phyloP scores from a whole-genome alignment of 768 basidiomycete species.

The Hypholoma sublateritium region DNA sequence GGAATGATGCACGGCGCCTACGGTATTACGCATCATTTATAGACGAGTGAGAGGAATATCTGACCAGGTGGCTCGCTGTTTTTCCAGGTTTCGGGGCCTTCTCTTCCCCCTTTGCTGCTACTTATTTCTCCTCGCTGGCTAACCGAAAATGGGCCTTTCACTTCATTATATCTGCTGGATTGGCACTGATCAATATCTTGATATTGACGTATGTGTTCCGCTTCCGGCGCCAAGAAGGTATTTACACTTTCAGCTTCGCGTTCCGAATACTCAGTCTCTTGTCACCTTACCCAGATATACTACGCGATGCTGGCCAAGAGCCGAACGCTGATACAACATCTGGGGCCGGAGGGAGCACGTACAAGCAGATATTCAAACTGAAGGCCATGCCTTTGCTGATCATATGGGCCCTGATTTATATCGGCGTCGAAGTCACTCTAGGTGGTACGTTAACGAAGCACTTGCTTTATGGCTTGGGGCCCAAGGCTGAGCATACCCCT shows the following conservation, averaged over 20 bases:
- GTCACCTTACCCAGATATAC: conserved; percentile 47
- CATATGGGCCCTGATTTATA: conserved; percentile 60
- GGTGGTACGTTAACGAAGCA: conserved; percentile 32
- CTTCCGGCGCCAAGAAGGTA: conserved; percentile 67
- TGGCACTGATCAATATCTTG: conserved; percentile 55
- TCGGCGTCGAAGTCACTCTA: conserved; percentile 63
- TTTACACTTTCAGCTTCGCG: not conserved
- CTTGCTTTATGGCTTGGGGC: not conserved
- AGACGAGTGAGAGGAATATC: not conserved
- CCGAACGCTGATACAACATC: conserved; percentile 35
- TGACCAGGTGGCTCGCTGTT: conserved; percentile 6
- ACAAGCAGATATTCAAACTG: conserved; percentile 47
- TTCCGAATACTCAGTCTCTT: conserved; percentile 15
- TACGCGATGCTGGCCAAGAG: conserved; percentile 54
- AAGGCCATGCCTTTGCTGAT: conserved; percentile 60
- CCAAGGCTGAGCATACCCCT: not conserved
- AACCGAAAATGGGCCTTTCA: conserved; percentile 83
- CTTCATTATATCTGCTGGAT: conserved; percentile 64
- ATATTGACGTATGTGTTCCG: conserved; percentile 59
- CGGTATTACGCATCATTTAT: conserved; percentile 32
- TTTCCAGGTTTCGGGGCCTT: conserved; percentile 56
- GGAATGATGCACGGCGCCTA: conserved; percentile 67
- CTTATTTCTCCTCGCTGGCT: conserved; percentile 65
- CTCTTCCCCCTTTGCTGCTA: conserved; percentile 72
- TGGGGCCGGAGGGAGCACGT: conserved; percentile 32